phyloP scores from a whole-genome alignment of 2,329 filamentous ascomycete species.

The Ophiostoma australiae region DNA sequence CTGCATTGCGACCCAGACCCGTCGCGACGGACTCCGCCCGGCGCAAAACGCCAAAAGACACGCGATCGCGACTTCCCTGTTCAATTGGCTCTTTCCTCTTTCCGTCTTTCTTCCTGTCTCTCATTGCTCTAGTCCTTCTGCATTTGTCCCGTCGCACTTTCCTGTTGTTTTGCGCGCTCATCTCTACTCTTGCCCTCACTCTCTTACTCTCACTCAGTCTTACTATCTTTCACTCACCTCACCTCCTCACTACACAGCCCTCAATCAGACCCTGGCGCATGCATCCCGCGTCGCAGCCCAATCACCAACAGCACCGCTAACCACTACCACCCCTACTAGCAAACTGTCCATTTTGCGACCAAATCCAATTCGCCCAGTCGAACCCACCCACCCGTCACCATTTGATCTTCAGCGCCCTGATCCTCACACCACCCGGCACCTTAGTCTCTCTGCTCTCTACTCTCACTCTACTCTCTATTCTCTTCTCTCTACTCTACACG shows the following conservation, averaged over 20 bases:
- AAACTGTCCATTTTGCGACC: slow-evolving; percentile 18
- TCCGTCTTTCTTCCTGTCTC: background rate
- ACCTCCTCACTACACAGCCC: background rate
- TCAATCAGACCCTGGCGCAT: slow-evolving; percentile 17
- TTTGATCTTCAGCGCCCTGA: background rate
- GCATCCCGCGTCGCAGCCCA: slow-evolving; percentile 16
- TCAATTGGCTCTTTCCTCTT: background rate
- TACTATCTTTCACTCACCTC: background rate
- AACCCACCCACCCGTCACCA: slow-evolving; percentile 1
- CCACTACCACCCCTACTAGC: background rate
- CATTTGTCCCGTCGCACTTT: background rate
- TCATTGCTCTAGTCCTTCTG: background rate
- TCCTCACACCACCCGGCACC: slow-evolving; percentile 1
- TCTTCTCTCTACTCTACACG: too few species aligned
- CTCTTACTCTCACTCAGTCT: background rate
- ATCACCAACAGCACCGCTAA: slow-evolving; percentile 17
- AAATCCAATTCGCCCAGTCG: slow-evolving; percentile 4
- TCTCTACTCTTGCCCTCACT: background rate
- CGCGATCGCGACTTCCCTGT: slow-evolving; percentile 15
- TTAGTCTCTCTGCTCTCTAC: background rate
- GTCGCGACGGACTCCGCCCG: slow-evolving; percentile 11
- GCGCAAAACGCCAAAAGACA: slow-evolving; percentile 17
- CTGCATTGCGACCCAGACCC: slow-evolving; percentile 6
- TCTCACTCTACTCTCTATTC: too few species aligned
- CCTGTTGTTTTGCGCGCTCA: background rate